phyloP scores from a whole-genome alignment of 164 flowering plant species.

The Echeveria elegans region DNA sequence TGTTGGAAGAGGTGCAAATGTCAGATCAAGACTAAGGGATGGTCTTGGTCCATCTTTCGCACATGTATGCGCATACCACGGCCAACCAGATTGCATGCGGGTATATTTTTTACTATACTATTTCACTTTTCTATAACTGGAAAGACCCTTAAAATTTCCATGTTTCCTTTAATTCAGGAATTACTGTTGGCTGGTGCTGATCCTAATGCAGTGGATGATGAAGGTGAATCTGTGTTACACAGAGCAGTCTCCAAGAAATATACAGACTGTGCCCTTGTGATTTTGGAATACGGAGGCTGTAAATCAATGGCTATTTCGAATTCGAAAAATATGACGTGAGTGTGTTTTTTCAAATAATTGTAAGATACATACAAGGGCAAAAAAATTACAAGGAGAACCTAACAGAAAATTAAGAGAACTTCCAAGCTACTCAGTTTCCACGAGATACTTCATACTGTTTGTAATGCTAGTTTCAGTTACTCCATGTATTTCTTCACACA shows the following conservation, averaged over 20 bases:
- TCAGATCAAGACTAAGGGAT: conserved; percentile 68
- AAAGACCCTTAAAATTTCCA: not conserved
- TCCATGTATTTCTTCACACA: not conserved
- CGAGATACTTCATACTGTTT: not conserved
- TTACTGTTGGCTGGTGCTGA: conserved; percentile 89
- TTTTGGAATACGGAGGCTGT: conserved; percentile 92
- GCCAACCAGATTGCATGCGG: conserved; percentile 99
- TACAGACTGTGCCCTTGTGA: conserved; percentile 85
- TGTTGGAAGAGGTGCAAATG: conserved; percentile 68
- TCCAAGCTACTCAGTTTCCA: not conserved
- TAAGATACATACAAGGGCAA: not conserved
- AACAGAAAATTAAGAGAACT: not conserved
- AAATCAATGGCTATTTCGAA: conserved; percentile 74
- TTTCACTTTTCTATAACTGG: not conserved
- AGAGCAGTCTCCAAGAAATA: conserved; percentile 87
- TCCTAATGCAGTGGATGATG: conserved; percentile 97
- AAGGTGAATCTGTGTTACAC: conserved; percentile 95
- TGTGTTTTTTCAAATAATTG: conserved; percentile 6
- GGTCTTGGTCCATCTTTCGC: conserved; percentile 96
- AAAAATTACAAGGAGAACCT: not conserved
- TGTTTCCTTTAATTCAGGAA: conserved; percentile 46
- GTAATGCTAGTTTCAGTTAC: not conserved
- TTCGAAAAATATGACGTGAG: conserved; percentile 83
- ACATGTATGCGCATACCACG: conserved; percentile 98
- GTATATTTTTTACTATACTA: no score